A percentile compares a stretch with the other conserved stretches of the same genome.
Evolutionary conservation across 495 filamentous ascomycete species (phyloP).

Genomic region (Chaetomium cochliodes): DNA sequence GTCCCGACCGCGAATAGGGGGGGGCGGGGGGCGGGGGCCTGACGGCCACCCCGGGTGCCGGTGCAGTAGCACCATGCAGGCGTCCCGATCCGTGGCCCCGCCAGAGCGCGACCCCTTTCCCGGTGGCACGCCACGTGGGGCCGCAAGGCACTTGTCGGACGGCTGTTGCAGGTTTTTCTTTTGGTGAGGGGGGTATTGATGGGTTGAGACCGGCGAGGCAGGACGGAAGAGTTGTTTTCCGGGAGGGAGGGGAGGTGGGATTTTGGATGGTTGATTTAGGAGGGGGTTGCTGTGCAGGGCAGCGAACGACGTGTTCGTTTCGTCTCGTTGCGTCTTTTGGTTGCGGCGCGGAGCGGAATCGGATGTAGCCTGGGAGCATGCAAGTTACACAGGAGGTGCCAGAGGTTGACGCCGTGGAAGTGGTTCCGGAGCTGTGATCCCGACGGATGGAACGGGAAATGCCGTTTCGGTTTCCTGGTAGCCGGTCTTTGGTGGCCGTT

Average conservation of each 20-base stretch:
- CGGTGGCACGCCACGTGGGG: not conserved
- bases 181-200: too few species aligned
- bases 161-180: not conserved
- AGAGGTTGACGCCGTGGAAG: not conserved
- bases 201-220: not conserved
- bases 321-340: not conserved
- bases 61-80: slow-evolving; percentile 35
- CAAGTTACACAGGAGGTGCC: not conserved
- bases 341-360: not conserved
- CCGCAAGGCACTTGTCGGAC: too few species aligned
- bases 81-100: slow-evolving; percentile 28
- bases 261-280: not conserved
- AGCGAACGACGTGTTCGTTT: not conserved
- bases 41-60: slow-evolving; percentile 7
- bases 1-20: not conserved
- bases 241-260: not conserved
- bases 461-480: not conserved
- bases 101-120: not conserved
- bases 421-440: not conserved
- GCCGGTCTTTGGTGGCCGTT: not conserved
- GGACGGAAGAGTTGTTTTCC: too few species aligned
- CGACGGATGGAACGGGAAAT: not conserved
- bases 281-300: not conserved
- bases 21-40: too few species aligned
- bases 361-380: not conserved